Evolutionary conservation across 352 stramenopile genomes (phyloP), one percentile per base, ranked within the genome.

Genomic region (Phytophthora sojae): DNA sequence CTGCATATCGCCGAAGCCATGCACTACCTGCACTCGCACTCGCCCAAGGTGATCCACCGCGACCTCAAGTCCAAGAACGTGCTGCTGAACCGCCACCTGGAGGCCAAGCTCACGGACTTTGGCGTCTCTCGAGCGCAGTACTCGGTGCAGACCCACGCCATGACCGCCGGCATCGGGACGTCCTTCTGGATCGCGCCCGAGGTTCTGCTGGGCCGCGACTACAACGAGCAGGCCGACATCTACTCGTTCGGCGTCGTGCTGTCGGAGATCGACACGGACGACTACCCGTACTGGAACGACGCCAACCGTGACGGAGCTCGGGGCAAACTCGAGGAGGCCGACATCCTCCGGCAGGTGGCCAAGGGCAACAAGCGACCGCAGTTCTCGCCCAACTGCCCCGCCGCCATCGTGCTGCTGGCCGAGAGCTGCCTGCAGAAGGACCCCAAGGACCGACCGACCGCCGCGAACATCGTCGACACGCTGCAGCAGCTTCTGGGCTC

Each of bases 51-150:
- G 19, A 78, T 84, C 19, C 77, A 84, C 30, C 77, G 77, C 1
- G 77, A 81, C 50, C 49, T 80, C 23, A 80, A 80, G 60, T 80
- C 73, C 57, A 76, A 76, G 37, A 81, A 81, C 47, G 75, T 81
- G 37, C 79, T 86, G 32, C 69, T 90, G 6, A 90, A 85, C 61
- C 67, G 64, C 37, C 71, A 87, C 9, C 57, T 89, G 21, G 72
- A 89, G 25, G 83, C 83, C 1, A 93, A 93, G 47, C 61, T 93
- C 37, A 93, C 78, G 37, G 85, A 93, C 69, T 93, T 93, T 71
- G 83, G 83, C 6, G 75, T 86, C 25, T 85, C 77, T 21, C 72
- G 80, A 6, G 63, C 77, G 37, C 71, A 71, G 26, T 68, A 77
- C 56, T 58, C 65, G 17, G 61, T 77, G n/a, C 59, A 82, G 42